phyloP scores from a whole-genome alignment of 441 rosid species.

The Breynia disticha region DNA sequence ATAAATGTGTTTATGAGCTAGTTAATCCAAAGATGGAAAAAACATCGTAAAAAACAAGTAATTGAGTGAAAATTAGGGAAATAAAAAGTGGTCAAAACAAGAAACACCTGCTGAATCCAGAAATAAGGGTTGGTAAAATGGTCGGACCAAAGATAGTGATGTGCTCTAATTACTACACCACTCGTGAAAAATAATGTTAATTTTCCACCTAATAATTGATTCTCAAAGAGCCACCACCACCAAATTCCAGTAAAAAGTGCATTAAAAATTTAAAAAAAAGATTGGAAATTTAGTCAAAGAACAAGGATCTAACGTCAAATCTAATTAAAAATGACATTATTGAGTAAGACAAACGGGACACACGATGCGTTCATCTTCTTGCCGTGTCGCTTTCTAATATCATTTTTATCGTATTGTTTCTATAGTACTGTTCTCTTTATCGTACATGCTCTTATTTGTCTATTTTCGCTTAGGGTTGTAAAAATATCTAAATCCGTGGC shows the following conservation, averaged over 20 bases:
- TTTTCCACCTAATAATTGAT: constrained; percentile 4
- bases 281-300: background rate
- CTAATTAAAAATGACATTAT: constrained; percentile 7
- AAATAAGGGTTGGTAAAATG: background rate
- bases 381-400: too few species aligned
- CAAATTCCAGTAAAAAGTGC: constrained; percentile 5
- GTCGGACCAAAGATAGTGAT: constrained; percentile 1
- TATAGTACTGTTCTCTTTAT: too few species aligned
- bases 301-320: constrained; percentile 20
- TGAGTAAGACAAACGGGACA: too few species aligned
- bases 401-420: too few species aligned
- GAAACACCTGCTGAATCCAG: background rate
- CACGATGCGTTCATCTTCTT: too few species aligned
- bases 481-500: too few species aligned
- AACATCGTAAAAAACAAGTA: background rate
- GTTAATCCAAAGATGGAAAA: too few species aligned
- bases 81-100: background rate
- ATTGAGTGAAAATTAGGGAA: background rate
- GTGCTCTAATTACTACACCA: background rate
- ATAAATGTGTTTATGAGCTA: too few species aligned
- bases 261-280: too few species aligned
- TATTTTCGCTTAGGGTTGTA: too few species aligned
- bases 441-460: too few species aligned
- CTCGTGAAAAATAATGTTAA: constrained; percentile 2
- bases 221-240: constrained; percentile 9